phyloP scores from a whole-genome alignment of 2,329 filamentous ascomycete genomes.

The Tolypocladium pustulatum region DNA sequence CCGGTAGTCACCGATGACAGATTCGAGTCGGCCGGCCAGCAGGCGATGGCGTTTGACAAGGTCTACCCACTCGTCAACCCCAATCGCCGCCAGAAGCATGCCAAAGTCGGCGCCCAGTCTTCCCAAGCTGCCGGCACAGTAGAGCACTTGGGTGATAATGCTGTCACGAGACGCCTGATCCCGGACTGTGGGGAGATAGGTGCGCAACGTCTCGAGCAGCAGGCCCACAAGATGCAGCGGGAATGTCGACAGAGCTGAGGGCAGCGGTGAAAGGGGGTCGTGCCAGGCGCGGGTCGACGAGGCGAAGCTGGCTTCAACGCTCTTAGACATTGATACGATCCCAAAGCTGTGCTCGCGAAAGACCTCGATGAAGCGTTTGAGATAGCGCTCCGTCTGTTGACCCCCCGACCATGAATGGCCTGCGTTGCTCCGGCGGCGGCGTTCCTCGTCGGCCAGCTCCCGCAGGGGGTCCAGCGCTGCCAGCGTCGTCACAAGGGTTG shows the following conservation, averaged over 20 bases:
- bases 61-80: constrained; percentile 69
- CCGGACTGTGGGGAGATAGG: constrained; percentile 70
- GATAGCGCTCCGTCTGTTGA: constrained; percentile 85
- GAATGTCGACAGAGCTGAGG: constrained; percentile 73
- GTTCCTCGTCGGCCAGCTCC: constrained; percentile 84
- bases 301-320: constrained; percentile 47
- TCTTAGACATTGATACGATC: constrained; percentile 89
- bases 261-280: constrained; percentile 46
- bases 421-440: constrained; percentile 31
- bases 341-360: constrained; percentile 96
- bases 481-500: constrained; percentile 68
- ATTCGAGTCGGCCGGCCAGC: constrained; percentile 68
- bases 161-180: constrained; percentile 77
- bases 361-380: constrained; percentile 94
- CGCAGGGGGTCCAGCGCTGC: constrained; percentile 75
- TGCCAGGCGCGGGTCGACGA: constrained; percentile 6
- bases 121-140: constrained; percentile 84
- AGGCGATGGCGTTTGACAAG: constrained; percentile 81
- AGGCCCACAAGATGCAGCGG: constrained; percentile 74
- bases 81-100: constrained; percentile 58
- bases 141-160: constrained; percentile 82
- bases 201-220: constrained; percentile 63
- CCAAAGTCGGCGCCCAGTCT: constrained; percentile 88
- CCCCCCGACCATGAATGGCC: constrained; percentile 52
- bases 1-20: constrained; percentile 47